Evolutionary conservation across 768 basidiomycete species (phyloP), one percentile per base, ranked within the genome.

Genomic region (Suillus alpinus): DNA sequence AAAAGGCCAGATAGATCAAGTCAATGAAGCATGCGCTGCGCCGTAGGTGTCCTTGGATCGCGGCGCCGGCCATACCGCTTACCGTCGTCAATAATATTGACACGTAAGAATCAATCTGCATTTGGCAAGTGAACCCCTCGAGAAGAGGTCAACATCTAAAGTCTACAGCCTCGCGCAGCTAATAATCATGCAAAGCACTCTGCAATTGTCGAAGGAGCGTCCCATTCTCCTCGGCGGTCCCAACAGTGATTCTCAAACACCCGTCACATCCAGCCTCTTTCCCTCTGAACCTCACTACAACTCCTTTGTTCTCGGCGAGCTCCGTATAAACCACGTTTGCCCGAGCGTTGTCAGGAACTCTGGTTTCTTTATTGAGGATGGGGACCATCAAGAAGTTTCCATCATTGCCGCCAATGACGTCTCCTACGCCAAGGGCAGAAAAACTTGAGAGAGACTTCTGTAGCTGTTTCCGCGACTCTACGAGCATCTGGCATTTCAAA

Each of bases 341-440:
- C 16, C 90, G 81, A 23, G 56, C 71, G 62, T 84, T 92, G 71
- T 91, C 87, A 0, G 84, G 81, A 9, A 18, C 14, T 2, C 66
- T 66, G 44, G 64, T 71, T 57, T 72, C 67, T 32, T 75, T 77
- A 46, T 80, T 80, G 10, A 93, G 76, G 26, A 98, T 80, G 13
- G 92, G 92, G 0, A 93, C 81, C 67, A 98, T 51, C 37, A 98
- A 70, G 68, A 99, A 99, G 73, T 99, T 99, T 18, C 94, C 95
- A 69, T 95, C 78, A 71, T 89, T 90, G 0, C 83, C 88, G 0
- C 97, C 96, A 31, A 98, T 86, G 9, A 82, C 77, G 12, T 72
- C 43, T 1, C 93, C 92, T 0, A 94, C 71, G 0, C 88, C 88
- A 23, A 88, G 66, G 13, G 78, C 53, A 0, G 71, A 62, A 10